Evolutionary conservation across 2,329 filamentous ascomycete species (phyloP).

Genomic region (Talaromyces atroroseus): DNA sequence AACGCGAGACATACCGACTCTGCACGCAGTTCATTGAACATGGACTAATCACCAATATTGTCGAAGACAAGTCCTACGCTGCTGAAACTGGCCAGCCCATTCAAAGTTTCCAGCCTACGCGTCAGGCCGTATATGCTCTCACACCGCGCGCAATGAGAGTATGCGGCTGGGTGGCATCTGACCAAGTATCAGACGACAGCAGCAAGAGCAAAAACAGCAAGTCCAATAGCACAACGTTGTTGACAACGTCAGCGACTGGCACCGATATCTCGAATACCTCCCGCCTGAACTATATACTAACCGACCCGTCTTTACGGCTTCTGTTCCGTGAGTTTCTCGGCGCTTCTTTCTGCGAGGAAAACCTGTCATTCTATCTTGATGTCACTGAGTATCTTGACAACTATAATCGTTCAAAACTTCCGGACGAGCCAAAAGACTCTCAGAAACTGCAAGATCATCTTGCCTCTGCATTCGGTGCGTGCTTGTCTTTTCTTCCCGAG

Average conservation of each 20-base stretch:
- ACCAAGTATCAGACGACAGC: slow-evolving; percentile 21
- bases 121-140: slow-evolving; percentile 78
- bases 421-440: slow-evolving; percentile 52
- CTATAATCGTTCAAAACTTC: slow-evolving; percentile 51
- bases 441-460: slow-evolving; percentile 92
- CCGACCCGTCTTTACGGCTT: slow-evolving; percentile 78
- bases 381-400: slow-evolving; percentile 80
- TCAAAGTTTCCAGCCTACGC: slow-evolving; percentile 75
- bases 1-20: slow-evolving; percentile 76
- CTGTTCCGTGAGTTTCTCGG: slow-evolving; percentile 91
- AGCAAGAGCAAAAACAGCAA: slow-evolving; percentile 2
- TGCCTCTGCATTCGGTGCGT: slow-evolving; percentile 80
- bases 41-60: slow-evolving; percentile 69
- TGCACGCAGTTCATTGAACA: slow-evolving; percentile 81
- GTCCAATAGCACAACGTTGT: slow-evolving; percentile 25
- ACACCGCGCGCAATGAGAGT: slow-evolving; percentile 71
- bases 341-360: slow-evolving; percentile 96
- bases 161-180: slow-evolving; percentile 57
- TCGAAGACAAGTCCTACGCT: slow-evolving; percentile 61
- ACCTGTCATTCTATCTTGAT: slow-evolving; percentile 90
- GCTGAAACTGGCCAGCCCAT: slow-evolving; percentile 56
- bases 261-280: slow-evolving; percentile 86
- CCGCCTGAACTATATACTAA: slow-evolving; percentile 85
- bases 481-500: slow-evolving; percentile 7
- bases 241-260: slow-evolving; percentile 30